phyloP scores from a whole-genome alignment of 1,284 basidiomycete species.

The Polyporus tsugae region DNA sequence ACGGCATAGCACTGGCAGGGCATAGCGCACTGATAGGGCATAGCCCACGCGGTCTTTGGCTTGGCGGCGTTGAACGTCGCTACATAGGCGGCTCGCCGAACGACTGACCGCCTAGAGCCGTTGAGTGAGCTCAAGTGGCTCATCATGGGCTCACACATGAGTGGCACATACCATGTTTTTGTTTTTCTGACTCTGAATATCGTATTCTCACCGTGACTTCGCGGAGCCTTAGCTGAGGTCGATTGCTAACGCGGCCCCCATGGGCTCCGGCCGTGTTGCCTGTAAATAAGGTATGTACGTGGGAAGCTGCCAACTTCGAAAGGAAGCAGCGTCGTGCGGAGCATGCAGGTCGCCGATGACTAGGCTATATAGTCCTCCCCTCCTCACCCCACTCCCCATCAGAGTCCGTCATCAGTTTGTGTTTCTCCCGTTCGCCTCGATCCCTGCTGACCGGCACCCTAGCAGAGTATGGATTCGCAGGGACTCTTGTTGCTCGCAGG shows the following conservation, averaged over 20 bases:
- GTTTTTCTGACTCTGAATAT: neutral
- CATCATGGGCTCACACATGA: neutral
- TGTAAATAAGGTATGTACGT: neutral
- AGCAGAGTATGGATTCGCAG: constrained; percentile 17
- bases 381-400: neutral
- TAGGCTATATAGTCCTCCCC: neutral
- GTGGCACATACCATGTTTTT: neutral
- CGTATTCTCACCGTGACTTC: neutral
- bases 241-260: neutral
- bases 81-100: too few species aligned
- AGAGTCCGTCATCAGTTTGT: neutral
- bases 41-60: constrained; percentile 1
- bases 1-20: neutral
- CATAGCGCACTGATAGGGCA: neutral
- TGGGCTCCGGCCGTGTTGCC: neutral
- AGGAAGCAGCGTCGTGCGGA: neutral
- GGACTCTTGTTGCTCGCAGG: constrained; percentile 18
- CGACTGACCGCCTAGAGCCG: too few species aligned
- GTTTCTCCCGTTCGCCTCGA: neutral
- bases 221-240: neutral
- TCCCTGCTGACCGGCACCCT: neutral
- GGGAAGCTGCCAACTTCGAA: constrained; percentile 25
- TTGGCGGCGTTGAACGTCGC: neutral
- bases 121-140: neutral
- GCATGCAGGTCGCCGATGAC: neutral